phyloP scores from a whole-genome alignment of 805 yeast genomes.

The Starmerella etchellsii region DNA sequence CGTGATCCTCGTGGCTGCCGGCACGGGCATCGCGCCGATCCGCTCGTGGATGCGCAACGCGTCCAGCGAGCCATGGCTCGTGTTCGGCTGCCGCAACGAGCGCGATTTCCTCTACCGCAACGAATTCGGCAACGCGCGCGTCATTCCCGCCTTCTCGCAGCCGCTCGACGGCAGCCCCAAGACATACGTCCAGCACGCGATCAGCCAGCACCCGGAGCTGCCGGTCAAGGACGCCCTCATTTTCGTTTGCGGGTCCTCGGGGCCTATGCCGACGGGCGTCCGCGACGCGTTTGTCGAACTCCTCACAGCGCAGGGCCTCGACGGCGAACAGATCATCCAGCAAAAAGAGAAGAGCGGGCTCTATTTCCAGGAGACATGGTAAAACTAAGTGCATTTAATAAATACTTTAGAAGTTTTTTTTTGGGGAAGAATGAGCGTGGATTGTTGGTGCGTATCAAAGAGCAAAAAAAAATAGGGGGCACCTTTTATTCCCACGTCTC shows the following conservation, averaged over 20 bases:
- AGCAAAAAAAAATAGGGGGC: neutral
- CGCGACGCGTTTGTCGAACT: conserved; percentile 64
- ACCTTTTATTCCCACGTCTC: conserved; percentile 42
- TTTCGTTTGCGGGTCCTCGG: conserved; percentile 86
- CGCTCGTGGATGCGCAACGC: conserved; percentile 40
- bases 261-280: conserved; percentile 85
- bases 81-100: conserved; percentile 61
- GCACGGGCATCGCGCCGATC: conserved; percentile 95
- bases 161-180: conserved; percentile 19
- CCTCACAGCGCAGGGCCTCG: conserved; percentile 24
- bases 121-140: conserved; percentile 32
- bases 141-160: conserved; percentile 36
- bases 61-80: conserved; percentile 32
- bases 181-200: conserved; percentile 67
- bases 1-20: conserved; percentile 71
- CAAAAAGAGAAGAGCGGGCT: conserved; percentile 49
- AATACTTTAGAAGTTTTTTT: too few species aligned
- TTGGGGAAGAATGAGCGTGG: too few species aligned
- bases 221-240: conserved; percentile 54
- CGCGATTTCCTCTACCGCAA: conserved; percentile 59
- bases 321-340: conserved; percentile 37
- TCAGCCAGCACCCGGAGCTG: conserved; percentile 37
- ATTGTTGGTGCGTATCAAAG: neutral
- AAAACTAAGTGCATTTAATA: too few species aligned
- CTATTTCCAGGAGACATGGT: conserved; percentile 89